phyloP scores from a whole-genome alignment of 257 asterid species.

The Jacaranda mimosifolia region DNA sequence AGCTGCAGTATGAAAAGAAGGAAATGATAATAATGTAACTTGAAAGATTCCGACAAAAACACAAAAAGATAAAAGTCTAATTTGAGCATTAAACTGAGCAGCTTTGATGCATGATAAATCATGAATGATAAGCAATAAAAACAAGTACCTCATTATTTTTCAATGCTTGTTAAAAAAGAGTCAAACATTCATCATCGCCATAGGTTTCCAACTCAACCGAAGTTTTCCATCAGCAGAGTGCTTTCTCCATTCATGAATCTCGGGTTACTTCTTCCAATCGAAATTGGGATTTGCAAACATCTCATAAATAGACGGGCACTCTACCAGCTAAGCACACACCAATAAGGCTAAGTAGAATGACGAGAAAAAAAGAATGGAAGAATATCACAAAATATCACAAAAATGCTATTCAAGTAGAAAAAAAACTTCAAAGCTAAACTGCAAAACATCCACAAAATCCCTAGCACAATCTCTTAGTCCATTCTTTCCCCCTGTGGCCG shows the following conservation, averaged over 20 bases:
- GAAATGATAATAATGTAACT: not conserved
- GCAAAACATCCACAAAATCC: no score
- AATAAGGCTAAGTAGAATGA: no score
- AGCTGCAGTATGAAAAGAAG: slow-evolving; percentile 54
- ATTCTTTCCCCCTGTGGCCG: no score
- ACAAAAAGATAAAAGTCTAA: not conserved
- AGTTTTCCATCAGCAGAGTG: slow-evolving; percentile 57
- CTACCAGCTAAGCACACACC: no score
- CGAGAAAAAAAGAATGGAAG: no score
- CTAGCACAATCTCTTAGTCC: no score
- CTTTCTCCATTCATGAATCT: slow-evolving; percentile 74
- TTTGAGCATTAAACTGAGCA: no score
- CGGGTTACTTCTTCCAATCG: slow-evolving; percentile 82
- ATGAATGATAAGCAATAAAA: slow-evolving; percentile 13
- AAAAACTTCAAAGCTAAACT: no score
- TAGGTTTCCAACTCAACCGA: slow-evolving; percentile 62
- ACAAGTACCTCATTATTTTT: slow-evolving; percentile 69
- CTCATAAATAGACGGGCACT: slow-evolving; percentile 90
- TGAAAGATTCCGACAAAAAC: not conserved
- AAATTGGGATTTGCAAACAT: slow-evolving; percentile 78
- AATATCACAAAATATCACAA: no score
- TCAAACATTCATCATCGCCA: slow-evolving; percentile 53
- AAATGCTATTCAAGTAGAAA: no score
- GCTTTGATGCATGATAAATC: slow-evolving; percentile 3
- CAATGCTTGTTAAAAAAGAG: slow-evolving; percentile 72